A percentile compares a stretch with the other conserved stretches of the same genome.
phyloP scores from a whole-genome alignment of 139 green algal species.

The Micractinium sp. region DNA sequence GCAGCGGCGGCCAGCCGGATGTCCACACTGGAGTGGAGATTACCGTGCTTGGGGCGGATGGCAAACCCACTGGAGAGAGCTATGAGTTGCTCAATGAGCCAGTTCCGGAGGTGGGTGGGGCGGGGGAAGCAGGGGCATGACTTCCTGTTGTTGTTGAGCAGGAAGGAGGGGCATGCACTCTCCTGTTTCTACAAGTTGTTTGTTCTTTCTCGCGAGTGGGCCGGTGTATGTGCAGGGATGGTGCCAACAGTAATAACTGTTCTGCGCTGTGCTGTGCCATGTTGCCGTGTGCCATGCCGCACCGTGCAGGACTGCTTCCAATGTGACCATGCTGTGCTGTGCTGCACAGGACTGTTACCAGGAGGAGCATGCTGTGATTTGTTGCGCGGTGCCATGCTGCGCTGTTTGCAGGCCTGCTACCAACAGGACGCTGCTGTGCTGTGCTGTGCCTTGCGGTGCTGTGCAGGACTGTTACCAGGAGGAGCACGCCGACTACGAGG shows the following conservation, averaged over 20 bases:
- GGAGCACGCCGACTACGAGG: not conserved
- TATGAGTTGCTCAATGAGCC: not conserved
- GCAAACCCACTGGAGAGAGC: not conserved
- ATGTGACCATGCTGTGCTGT: not conserved
- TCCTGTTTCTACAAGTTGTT: too few relatives aligned
- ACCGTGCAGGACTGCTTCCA: too few relatives aligned
- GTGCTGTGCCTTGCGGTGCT: not conserved
- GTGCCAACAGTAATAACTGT: too few relatives aligned
- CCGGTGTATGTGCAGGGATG: too few relatives aligned
- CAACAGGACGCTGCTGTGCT: too few relatives aligned
- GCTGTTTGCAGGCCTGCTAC: not conserved
- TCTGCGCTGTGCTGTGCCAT: too few relatives aligned
- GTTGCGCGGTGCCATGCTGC: not conserved
- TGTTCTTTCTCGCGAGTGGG: too few relatives aligned
- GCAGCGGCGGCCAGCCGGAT: not conserved
- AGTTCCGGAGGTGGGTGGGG: not conserved
- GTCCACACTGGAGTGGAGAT: conserved; percentile 1
- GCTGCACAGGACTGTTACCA: not conserved
- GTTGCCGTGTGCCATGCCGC: too few relatives aligned
- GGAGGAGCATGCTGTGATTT: not conserved
- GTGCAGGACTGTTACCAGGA: not conserved
- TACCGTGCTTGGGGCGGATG: not conserved
- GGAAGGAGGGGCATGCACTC: too few relatives aligned
- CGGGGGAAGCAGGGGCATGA: not conserved
- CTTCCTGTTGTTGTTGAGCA: too few relatives aligned